Conservation (phyloP, 768 basidiomycete genomes). For the Kwoniella sp. region DNA sequence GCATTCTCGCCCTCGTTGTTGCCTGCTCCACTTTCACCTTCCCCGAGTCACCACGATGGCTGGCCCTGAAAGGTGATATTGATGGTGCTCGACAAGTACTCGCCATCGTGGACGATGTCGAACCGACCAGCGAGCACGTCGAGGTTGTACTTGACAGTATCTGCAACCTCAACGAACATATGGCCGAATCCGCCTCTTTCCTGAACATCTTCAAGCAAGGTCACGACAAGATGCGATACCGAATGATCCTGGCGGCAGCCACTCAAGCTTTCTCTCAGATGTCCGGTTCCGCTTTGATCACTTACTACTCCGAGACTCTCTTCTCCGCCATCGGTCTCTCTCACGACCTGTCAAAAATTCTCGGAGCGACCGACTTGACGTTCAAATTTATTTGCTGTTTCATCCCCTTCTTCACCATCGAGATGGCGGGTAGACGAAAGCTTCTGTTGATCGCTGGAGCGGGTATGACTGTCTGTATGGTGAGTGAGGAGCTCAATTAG, state of each 20-base stretch:
- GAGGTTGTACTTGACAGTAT: constrained; percentile 12
- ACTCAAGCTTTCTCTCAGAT: constrained; percentile 30
- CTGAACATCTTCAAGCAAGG: constrained; percentile 31
- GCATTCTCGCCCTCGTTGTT: constrained; percentile 31
- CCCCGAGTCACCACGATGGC: constrained; percentile 53
- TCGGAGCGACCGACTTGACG: constrained; percentile 29
- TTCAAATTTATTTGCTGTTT: constrained; percentile 31
- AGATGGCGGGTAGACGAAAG: constrained; percentile 27
- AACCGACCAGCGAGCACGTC: constrained; percentile 19
- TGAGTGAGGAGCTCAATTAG: constrained; percentile 6
- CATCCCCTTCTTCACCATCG: constrained; percentile 38
- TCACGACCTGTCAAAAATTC: constrained; percentile 25
- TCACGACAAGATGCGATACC: constrained; percentile 32
- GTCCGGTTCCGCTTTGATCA: constrained; percentile 34
- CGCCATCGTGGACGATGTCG: constrained; percentile 25
- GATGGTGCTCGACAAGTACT: constrained; percentile 30
- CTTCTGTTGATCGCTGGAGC: constrained; percentile 26
- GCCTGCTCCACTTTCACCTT: constrained; percentile 26
- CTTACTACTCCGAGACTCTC: constrained; percentile 33
- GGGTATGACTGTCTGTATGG: constrained; percentile 36
- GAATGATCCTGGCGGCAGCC: constrained; percentile 26
- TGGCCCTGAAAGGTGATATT: constrained; percentile 51
- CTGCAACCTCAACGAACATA: constrained; percentile 16
- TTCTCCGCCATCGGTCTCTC: constrained; percentile 31
- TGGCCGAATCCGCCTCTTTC: constrained; percentile 28